These are phyloP conservation scores for Backusella australiensis DNA, from an alignment of 192 early-diverging fungal species.

Conservation along the genomic window DNA sequence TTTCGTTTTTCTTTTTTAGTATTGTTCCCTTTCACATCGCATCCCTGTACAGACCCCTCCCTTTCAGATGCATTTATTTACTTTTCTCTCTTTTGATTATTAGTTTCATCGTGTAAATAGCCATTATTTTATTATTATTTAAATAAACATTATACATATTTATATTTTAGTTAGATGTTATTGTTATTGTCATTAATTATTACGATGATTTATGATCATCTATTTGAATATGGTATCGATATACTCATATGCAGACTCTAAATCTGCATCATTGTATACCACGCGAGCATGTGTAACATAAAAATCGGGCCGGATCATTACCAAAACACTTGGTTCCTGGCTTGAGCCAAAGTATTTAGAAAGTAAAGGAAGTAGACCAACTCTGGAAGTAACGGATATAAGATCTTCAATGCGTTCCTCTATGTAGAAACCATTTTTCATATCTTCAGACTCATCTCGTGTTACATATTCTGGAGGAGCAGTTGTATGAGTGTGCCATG, in stretches of 20 bases:
- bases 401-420: neutral
- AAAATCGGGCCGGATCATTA: conserved; percentile 31
- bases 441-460: neutral
- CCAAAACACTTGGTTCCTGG: neutral
- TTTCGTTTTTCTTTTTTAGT: neutral
- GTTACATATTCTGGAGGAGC: neutral
- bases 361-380: neutral
- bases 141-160: conserved; percentile 6
- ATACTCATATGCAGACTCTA: neutral
- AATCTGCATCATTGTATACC: neutral
- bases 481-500: neutral
- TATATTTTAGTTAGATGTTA: neutral
- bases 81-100: neutral
- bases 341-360: neutral
- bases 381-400: conserved; percentile 1
- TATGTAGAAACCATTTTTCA: neutral
- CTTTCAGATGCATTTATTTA: neutral
- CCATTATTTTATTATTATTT: neutral
- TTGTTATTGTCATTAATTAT: neutral
- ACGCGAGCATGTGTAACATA: conserved; percentile 22
- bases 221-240: neutral
- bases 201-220: neutral
- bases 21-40: neutral
- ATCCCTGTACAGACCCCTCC: neutral
- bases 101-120: neutral